These are phyloP conservation scores for Tuber magnatum DNA, from an alignment of 495 filamentous ascomycete species.

Conservation along the genomic window DNA sequence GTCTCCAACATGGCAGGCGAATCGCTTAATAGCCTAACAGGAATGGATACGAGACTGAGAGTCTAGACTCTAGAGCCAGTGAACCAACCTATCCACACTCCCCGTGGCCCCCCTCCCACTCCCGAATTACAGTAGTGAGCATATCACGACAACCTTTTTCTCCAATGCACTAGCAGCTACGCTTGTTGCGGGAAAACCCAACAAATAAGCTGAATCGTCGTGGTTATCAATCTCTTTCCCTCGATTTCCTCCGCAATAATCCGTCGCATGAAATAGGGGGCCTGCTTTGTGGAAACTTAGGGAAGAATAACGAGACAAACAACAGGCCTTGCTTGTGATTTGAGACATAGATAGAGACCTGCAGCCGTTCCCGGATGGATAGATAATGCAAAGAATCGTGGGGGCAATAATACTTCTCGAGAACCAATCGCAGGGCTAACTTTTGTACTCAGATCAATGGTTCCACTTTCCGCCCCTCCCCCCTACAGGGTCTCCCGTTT, in stretches of 20 bases:
- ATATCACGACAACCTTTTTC: neutral
- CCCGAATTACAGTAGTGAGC: neutral
- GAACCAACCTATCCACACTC: neutral
- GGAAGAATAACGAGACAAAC: neutral
- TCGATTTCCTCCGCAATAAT: neutral
- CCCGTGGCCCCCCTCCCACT: neutral
- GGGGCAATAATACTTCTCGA: neutral
- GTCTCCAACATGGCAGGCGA: neutral
- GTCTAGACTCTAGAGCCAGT: neutral
- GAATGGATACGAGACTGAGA: neutral
- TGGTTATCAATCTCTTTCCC: neutral
- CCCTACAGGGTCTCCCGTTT: neutral
- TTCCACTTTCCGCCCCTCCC: neutral
- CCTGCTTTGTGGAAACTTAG: neutral
- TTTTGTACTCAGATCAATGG: neutral
- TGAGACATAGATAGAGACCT: neutral
- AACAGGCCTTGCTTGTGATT: neutral
- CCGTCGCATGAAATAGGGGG: neutral
- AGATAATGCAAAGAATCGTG: neutral
- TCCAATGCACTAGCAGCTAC: neutral
- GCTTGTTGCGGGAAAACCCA: neutral
- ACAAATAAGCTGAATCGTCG: neutral
- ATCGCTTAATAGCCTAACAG: neutral
- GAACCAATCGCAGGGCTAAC: neutral
- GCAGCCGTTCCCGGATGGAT: neutral